Evolutionary conservation across 2,329 filamentous ascomycete genomes (phyloP).

Genomic region (Aspergillus fischeri): DNA sequence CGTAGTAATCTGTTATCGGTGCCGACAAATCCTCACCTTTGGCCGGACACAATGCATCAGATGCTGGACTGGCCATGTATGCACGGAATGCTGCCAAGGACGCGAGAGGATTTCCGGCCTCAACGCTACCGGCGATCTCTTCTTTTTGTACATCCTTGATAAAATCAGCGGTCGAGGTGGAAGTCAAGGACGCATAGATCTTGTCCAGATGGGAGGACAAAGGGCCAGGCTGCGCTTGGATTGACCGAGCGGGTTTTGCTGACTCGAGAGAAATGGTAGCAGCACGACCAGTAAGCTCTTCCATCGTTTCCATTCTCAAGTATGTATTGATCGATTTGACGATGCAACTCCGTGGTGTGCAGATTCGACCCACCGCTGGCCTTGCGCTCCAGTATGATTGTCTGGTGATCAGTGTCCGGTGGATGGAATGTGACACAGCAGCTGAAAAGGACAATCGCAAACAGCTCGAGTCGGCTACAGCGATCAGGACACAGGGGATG

Average conservation of each 20-base stretch:
- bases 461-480: neutral
- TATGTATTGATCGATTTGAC: neutral
- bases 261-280: slow-evolving; percentile 10
- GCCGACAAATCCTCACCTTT: slow-evolving; percentile 56
- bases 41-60: slow-evolving; percentile 39
- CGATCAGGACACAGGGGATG: neutral
- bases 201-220: slow-evolving; percentile 31
- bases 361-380: neutral
- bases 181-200: slow-evolving; percentile 31
- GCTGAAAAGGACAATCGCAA: neutral
- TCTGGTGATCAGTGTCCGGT: neutral
- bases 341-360: neutral
- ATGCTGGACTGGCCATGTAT: slow-evolving; percentile 46
- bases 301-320: neutral
- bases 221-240: slow-evolving; percentile 27
- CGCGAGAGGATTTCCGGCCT: slow-evolving; percentile 15
- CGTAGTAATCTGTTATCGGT: slow-evolving; percentile 84
- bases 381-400: neutral
- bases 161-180: slow-evolving; percentile 20
- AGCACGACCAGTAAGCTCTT: neutral
- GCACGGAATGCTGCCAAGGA: slow-evolving; percentile 43
- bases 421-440: neutral
- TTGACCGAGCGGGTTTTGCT: neutral
- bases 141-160: slow-evolving; percentile 21
- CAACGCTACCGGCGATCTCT: neutral